Evolutionary conservation across 164 flowering plant genomes (phyloP).

Genomic region (Stephania yunnanensis): DNA sequence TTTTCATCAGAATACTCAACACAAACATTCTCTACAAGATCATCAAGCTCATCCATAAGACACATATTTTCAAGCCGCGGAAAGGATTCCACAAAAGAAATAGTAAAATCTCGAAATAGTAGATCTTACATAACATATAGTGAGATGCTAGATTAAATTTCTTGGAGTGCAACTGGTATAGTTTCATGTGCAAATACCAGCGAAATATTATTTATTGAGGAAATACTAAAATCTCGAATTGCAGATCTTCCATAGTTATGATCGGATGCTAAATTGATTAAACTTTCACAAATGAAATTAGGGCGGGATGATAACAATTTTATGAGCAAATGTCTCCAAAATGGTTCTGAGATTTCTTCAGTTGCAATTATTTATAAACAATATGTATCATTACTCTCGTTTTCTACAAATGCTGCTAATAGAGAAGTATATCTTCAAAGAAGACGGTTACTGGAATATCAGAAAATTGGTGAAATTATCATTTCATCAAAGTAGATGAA

Average conservation of each 20-base stretch:
- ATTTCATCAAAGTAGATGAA: not conserved
- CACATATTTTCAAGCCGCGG: not conserved
- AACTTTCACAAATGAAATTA: too few species aligned
- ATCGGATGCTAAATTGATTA: too few species aligned
- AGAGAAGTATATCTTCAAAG: not conserved
- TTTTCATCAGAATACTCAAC: slow-evolving; percentile 17
- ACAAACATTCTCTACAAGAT: slow-evolving; percentile 10
- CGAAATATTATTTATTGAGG: not conserved
- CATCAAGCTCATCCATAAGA: slow-evolving; percentile 12
- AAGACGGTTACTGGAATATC: not conserved
- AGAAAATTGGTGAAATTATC: not conserved
- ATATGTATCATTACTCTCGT: not conserved
- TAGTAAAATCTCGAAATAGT: slow-evolving; percentile 11
- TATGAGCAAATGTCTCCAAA: too few species aligned
- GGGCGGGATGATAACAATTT: too few species aligned
- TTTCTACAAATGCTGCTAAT: not conserved
- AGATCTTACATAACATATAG: slow-evolving; percentile 11
- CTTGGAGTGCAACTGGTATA: not conserved
- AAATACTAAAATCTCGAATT: too few species aligned
- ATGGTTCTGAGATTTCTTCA: not conserved
- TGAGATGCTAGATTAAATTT: slow-evolving; percentile 14
- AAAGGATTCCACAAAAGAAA: slow-evolving; percentile 12
- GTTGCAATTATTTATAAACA: not conserved
- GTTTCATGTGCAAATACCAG: not conserved
- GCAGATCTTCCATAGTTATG: too few species aligned